Base-by-base conservation (phyloP, 768 basidiomycete species). In the Steccherinum ochraceum region DNA sequence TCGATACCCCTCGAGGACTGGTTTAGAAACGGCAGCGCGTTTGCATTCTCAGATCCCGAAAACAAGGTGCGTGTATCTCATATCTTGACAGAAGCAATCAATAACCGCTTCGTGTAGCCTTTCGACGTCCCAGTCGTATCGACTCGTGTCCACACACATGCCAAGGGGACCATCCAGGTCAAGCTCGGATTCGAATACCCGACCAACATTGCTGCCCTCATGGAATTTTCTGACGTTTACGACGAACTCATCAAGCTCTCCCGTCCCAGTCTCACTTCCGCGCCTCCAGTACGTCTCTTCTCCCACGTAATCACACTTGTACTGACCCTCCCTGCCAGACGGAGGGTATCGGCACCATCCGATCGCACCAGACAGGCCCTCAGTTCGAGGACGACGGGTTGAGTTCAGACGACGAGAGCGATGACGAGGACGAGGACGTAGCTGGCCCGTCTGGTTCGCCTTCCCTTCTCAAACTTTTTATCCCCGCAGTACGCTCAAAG, bases 261-360 rank as follows among this genome's bases (percentile, higher is more conserved):
- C 0, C 72, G 81, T 18, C 81, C 80, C 2, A 81, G 80, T 20
- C 72, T 92, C 3, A 81, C 86, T 12, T 86, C 86, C 39, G 83
- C 84, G 1, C 86, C 89, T 5, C 88, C 91, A 1, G 89, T 89
- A 59, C 53, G 84, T 74, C n/a, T 1, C 13, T 45, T 49, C 5
- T 30, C 2, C 12, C 24, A 18, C 20, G 45, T 23, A 20, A 19
- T 42, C 43, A 26, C 13, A 24, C 16, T 42, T 19, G 24, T 18
- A 11, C 16, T 44, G 19, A n/a, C 21, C 19, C 48, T 10, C 20
- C 39, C 11, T 46, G 50, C 26, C 41, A 93, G 90, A 92, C 89
- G 10, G 83, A 89, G 67, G 88, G 91, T 21, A 81, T 93, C 24
- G 91, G 91, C 47, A 93, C 92, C 2, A 70, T 89, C 21, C 84